Evolutionary conservation across 495 filamentous ascomycete genomes (phyloP).

Genomic region (Tetracladium marchalianum): DNA sequence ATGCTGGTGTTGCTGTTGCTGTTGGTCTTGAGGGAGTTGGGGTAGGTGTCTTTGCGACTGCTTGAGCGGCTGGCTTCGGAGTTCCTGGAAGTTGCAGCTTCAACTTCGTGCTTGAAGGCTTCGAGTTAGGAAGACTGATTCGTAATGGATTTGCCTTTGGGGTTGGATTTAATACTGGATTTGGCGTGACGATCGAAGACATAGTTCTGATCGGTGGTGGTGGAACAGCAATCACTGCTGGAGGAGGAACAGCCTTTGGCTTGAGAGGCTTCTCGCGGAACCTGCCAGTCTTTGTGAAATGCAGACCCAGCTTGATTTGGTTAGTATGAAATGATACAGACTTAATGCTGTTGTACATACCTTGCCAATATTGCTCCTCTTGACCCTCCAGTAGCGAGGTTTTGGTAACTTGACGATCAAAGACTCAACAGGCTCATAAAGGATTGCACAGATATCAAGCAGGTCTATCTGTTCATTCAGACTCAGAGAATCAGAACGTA

Average conservation of each 20-base stretch:
- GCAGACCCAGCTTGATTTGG: conserved; percentile 19
- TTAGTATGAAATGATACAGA: conserved; percentile 6
- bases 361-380: conserved; percentile 43
- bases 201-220: not conserved
- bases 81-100: too few species aligned
- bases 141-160: too few species aligned
- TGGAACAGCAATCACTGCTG: not conserved
- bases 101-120: too few species aligned
- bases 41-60: too few species aligned
- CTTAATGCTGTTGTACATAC: conserved; percentile 24
- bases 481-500: conserved; percentile 55
- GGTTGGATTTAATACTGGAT: too few species aligned
- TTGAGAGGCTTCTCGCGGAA: conserved; percentile 12
- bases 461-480: conserved; percentile 67
- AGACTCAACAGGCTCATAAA: conserved; percentile 59
- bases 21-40: too few species aligned
- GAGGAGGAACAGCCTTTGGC: conserved; percentile 8
- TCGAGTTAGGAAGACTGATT: too few species aligned
- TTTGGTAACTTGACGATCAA: conserved; percentile 54
- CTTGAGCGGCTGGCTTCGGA: too few species aligned
- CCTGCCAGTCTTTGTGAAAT: conserved; percentile 22
- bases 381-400: conserved; percentile 61
- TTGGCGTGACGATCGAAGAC: too few species aligned
- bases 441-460: conserved; percentile 60
- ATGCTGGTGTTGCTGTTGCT: too few species aligned